Conservation (phyloP, 495 filamentous ascomycete genomes). For the Amphirosellinia nigrospora region DNA sequence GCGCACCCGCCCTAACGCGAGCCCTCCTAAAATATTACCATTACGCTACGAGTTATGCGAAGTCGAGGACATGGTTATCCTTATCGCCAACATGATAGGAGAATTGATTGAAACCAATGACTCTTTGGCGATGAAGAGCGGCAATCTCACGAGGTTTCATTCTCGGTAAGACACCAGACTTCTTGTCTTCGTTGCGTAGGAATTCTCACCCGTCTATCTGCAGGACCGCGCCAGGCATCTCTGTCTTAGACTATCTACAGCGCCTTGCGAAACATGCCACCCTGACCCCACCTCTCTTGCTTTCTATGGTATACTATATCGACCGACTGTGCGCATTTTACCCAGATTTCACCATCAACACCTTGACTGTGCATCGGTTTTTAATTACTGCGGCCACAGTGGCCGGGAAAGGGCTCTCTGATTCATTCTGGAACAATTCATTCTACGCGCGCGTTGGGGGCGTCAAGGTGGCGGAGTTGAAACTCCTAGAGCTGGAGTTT, state of each 20-base stretch:
- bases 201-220: constrained; percentile 32
- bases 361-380: constrained; percentile 94
- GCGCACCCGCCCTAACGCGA: constrained; percentile 50
- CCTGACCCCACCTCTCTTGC: constrained; percentile 87
- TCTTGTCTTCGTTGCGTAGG: neutral
- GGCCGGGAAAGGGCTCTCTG: constrained; percentile 92
- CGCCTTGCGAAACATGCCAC: constrained; percentile 93
- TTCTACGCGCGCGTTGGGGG: constrained; percentile 94
- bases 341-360: constrained; percentile 91
- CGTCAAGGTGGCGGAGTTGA: constrained; percentile 84
- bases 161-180: constrained; percentile 67
- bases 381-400: constrained; percentile 95
- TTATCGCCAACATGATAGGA: constrained; percentile 94
- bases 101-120: constrained; percentile 95
- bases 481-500: constrained; percentile 93
- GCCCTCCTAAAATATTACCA: constrained; percentile 71
- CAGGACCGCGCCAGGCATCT: constrained; percentile 90
- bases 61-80: constrained; percentile 80
- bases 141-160: constrained; percentile 90
- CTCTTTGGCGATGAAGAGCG: constrained; percentile 79
- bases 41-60: constrained; percentile 77
- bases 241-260: constrained; percentile 88
- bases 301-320: constrained; percentile 99
- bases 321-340: constrained; percentile 93
- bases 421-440: constrained; percentile 97